phyloP scores from a whole-genome alignment of 2,329 filamentous ascomycete genomes.

The Penicillium sp. region DNA sequence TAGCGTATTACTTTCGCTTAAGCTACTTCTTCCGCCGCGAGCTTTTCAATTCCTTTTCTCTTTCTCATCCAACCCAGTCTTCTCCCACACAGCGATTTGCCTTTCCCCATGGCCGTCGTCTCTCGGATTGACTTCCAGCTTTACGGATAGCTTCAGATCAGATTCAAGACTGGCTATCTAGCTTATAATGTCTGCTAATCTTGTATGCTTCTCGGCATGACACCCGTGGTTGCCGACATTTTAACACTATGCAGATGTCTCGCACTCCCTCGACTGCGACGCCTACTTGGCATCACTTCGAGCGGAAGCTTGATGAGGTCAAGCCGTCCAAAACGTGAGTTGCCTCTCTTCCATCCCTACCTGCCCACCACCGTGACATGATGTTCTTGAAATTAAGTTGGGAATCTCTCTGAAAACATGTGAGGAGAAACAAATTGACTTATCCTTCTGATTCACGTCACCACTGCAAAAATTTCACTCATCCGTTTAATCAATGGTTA shows the following conservation, averaged over 20 bases:
- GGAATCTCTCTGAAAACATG: conserved; percentile 99
- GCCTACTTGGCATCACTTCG: conserved; percentile 71
- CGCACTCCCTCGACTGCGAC: conserved; percentile 70
- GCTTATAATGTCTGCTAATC: conserved; percentile 42
- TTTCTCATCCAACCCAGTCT: conserved; percentile 16
- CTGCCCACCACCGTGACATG: conserved; percentile 58
- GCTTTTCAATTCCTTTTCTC: conserved; percentile 26
- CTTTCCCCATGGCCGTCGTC: conserved; percentile 37
- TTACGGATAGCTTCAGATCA: conserved; percentile 32
- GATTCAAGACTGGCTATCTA: conserved; percentile 18
- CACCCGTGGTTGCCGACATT: conserved; percentile 32
- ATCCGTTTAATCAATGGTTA: conserved; percentile 10
- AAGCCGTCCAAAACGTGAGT: conserved; percentile 88
- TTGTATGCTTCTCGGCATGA: conserved; percentile 42
- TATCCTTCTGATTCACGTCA: conserved; percentile 64
- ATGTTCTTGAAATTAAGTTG: conserved; percentile 83
- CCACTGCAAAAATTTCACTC: conserved; percentile 2
- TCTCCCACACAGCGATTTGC: conserved; percentile 25
- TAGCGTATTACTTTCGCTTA: conserved; percentile 30
- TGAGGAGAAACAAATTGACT: conserved; percentile 86
- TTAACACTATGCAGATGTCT: conserved; percentile 59
- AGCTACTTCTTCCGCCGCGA: conserved; percentile 16
- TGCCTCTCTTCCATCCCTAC: conserved; percentile 6
- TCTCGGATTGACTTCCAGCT: conserved; percentile 34
- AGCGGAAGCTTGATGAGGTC: conserved; percentile 76